Percentiles rank a stretch among this genome's conserved stretches.
Conservation (phyloP, 1,139 yeast genomes). For the Hemisphaericaspora xylofermentans region DNA sequence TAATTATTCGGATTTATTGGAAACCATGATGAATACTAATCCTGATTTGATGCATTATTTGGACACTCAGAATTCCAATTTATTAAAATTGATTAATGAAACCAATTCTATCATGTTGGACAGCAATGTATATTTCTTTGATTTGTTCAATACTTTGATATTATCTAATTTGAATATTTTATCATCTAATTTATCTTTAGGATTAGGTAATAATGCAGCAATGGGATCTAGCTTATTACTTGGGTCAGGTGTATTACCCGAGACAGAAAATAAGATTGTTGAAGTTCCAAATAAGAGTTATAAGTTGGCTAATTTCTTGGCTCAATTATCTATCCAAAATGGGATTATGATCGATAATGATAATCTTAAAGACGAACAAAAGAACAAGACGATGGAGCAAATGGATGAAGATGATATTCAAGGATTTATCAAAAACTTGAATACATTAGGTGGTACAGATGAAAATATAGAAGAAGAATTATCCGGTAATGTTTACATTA, state of each 20-base stretch:
- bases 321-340: slow-evolving; percentile 67
- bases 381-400: slow-evolving; percentile 2
- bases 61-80: slow-evolving; percentile 39
- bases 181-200: slow-evolving; percentile 25
- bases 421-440: slow-evolving; percentile 15
- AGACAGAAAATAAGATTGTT: slow-evolving; percentile 15
- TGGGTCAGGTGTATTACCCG: slow-evolving; percentile 10
- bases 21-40: slow-evolving; percentile 45
- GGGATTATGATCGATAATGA: slow-evolving; percentile 50
- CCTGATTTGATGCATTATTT: slow-evolving; percentile 43
- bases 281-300: slow-evolving; percentile 28
- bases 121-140: slow-evolving; percentile 30
- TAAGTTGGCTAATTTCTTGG: slow-evolving; percentile 69
- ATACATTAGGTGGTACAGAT: background rate
- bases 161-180: slow-evolving; percentile 30
- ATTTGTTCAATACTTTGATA: slow-evolving; percentile 31
- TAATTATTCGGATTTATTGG: slow-evolving; percentile 40
- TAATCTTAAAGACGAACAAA: slow-evolving; percentile 16
- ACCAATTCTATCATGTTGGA: slow-evolving; percentile 34
- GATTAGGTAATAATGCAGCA: slow-evolving; percentile 19
- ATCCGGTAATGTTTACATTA: slow-evolving; percentile 43
- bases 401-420: slow-evolving; percentile 35
- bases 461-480: slow-evolving; percentile 36
- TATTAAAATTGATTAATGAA: slow-evolving; percentile 47
- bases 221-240: slow-evolving; percentile 13